A percentile compares a stretch with the other conserved stretches of the same genome.
Conservation (phyloP, 164 flowering plant species). For the Liquidambar formosana region DNA sequence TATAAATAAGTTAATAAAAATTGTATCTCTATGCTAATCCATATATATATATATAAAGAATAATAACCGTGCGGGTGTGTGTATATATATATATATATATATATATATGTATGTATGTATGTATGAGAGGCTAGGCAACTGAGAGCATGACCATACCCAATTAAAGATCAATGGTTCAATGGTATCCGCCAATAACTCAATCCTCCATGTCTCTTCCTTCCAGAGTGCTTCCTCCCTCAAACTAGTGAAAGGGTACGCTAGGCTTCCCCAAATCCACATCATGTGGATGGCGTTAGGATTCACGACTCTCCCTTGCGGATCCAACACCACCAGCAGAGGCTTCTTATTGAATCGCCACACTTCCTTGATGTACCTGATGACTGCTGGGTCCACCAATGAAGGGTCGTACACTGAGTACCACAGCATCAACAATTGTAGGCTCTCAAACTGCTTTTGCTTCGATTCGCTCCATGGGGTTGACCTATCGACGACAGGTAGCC, state of each 20-base stretch:
- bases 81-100: no score
- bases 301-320: conserved; percentile 44
- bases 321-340: conserved; percentile 50
- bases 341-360: conserved; percentile 49
- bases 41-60: no score
- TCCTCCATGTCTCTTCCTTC: conserved; percentile 51
- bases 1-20: no score
- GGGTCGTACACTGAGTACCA: conserved; percentile 66
- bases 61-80: no score
- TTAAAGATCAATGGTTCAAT: conserved; percentile 34
- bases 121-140: no score
- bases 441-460: conserved; percentile 36
- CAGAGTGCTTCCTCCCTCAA: conserved; percentile 51
- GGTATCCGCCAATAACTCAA: conserved; percentile 40
- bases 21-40: no score
- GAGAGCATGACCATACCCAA: conserved; percentile 33
- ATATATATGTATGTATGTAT: no score
- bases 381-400: conserved; percentile 39
- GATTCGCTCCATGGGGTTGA: conserved; percentile 41
- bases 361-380: conserved; percentile 49
- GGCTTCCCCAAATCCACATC: conserved; percentile 67
- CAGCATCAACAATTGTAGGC: conserved; percentile 41
- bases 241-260: conserved; percentile 54
- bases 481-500: conserved; percentile 73
- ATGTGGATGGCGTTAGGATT: conserved; percentile 53